Evolutionary conservation across 768 basidiomycete species (phyloP), one percentile per base, ranked within the genome.

Genomic region (Crepidotus variabilis): DNA sequence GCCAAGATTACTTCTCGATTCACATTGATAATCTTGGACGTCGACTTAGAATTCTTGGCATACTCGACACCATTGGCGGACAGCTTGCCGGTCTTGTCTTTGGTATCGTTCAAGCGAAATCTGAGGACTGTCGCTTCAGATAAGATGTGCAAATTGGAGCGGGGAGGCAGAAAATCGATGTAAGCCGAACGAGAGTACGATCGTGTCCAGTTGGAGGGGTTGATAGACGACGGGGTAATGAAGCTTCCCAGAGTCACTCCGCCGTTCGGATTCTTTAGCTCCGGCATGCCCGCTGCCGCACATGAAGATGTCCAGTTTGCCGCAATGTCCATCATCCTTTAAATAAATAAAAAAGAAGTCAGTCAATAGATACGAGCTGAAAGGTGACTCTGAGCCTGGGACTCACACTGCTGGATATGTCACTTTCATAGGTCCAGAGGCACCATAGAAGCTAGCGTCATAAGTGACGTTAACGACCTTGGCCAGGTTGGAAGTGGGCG

Each of bases 171-270:
- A 1, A 82, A 73, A 67, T 85, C 82, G 66, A 86, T 82, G 73
- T 87, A 87, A 2, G 80, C 86, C 0, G 84, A 78, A 55, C 79
- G 76, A 20, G 85, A 75, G 69, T 87, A 87, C 0, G 82, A 84
- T 47, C 86, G 79, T 13, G 84, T 85, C 73, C 79, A 82, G 70
- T 86, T 87, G 28, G 73, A 54, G 1, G 82, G 80, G 69, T 87
- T 87, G 65, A 90, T 83, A 6, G 78, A 73, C 5, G 79, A 79
- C 2, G 84, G 77, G 0, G 84, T 75, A 62, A 87, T 75, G 63
- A 80, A 81, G 6, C 74, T 70, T 56, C 84, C 81, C 65, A 76
- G 73, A 58, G 75, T 75, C 22, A 73, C 61, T 22, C 83, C 83
- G 45, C 75, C 74, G 63, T 79, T 75, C 0, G 81, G 72, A 56